These are phyloP conservation scores for Acer negundo DNA, from an alignment of 345 rosid species.

Conservation along the genomic window DNA sequence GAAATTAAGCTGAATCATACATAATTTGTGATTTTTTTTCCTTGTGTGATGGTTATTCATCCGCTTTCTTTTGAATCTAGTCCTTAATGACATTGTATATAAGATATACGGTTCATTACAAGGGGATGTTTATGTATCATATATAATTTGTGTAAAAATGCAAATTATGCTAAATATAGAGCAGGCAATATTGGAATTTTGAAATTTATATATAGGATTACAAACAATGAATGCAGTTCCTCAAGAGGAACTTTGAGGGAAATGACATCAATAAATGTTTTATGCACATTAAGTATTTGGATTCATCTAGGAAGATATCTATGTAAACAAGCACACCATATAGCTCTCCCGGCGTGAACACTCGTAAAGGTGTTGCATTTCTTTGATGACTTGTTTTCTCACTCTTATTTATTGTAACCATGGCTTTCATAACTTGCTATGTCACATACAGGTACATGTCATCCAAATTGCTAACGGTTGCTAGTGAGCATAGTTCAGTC, in stretches of 20 bases:
- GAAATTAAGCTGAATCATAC: neutral
- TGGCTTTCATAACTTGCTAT: slow-evolving; percentile 15
- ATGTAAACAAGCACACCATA: neutral
- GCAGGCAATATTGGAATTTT: neutral
- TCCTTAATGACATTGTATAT: neutral
- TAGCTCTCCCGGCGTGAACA: neutral
- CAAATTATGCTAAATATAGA: neutral
- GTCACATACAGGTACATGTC: slow-evolving; percentile 79
- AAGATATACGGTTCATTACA: neutral
- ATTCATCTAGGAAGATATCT: neutral
- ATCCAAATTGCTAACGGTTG: slow-evolving; percentile 58
- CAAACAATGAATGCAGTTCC: neutral
- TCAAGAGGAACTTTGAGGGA: neutral
- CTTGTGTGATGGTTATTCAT: neutral
- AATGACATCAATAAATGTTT: neutral
- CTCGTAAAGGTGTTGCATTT: neutral
- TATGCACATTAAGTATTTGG: no score
- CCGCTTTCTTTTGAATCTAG: neutral
- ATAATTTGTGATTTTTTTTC: neutral
- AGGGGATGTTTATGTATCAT: neutral
- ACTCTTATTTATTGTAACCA: neutral
- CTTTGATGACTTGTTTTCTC: neutral
- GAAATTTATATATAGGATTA: neutral
- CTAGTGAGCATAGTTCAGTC: slow-evolving; percentile 73
- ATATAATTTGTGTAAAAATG: neutral